Conservation (phyloP, 2,329 filamentous ascomycete species). For the Phaeosphaeria sp. region DNA sequence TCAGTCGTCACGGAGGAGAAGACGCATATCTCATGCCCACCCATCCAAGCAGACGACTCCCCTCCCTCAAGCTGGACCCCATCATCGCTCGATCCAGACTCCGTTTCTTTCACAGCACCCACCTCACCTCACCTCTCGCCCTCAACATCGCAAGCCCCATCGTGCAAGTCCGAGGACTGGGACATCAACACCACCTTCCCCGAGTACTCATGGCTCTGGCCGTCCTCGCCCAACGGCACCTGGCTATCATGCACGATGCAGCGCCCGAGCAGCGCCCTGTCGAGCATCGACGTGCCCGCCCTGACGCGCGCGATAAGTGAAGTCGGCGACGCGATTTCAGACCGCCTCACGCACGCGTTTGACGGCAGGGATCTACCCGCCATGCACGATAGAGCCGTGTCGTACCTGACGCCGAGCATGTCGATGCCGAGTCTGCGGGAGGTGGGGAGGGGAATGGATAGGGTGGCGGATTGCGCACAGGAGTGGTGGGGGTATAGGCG, state of each 20-base stretch:
- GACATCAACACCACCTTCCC: not conserved
- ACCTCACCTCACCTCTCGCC: not conserved
- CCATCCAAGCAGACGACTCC: not conserved
- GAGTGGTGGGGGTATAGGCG: no score
- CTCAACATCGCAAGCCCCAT: no score
- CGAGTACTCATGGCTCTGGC: not conserved
- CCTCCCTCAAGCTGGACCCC: not conserved
- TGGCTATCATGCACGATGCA: not conserved
- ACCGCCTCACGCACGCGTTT: conserved; percentile 16
- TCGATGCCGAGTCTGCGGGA: conserved; percentile 8
- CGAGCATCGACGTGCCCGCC: not conserved
- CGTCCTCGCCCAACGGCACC: conserved; percentile 1
- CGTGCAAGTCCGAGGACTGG: not conserved
- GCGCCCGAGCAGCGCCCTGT: not conserved
- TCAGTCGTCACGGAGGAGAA: not conserved
- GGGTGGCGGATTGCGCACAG: conserved; percentile 6
- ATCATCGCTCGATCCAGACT: not conserved
- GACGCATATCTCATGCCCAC: not conserved
- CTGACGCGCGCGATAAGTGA: not conserved
- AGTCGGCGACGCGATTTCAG: not conserved
- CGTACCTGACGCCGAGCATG: conserved; percentile 7
- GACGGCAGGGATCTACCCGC: conserved; percentile 20
- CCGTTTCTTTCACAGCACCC: not conserved
- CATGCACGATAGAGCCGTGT: conserved; percentile 9
- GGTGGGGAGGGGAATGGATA: conserved; percentile 5